Base-by-base conservation (phyloP, 1,139 yeast species). In the Hansenula sp. region DNA sequence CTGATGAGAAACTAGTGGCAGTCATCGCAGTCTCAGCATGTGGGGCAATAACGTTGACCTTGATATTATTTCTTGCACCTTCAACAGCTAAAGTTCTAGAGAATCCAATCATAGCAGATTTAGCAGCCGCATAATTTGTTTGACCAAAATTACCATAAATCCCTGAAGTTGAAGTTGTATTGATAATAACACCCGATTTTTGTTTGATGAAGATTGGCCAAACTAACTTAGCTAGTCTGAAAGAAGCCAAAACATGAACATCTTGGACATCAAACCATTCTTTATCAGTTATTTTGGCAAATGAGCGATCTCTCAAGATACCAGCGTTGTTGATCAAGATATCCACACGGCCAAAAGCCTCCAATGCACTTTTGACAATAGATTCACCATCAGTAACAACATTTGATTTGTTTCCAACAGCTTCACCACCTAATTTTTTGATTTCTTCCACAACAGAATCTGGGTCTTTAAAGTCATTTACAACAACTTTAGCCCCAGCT, bases 21-120 rank as follows among this genome's bases (percentile, higher is more conserved):
- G 98, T 93, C 99, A 93, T 93, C 51, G 95, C 93, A 41, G 99
- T 91, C 62, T 91, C 97, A 37, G 98, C 98, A 64, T 91, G 96
- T 47, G 99, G 99, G 39, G 98, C 98, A 65, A 90, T 84, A 41
- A 81, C 76, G 63, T 91, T 88, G 48, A 82, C 93, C 61, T 75
- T 74, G 57, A 93, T 88, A 62, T 84, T 82, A 61, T 72, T 63
- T 67, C 79, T 89, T 49, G 81, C 80, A 59, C 99, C 99, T 70
- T 93, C 99, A 53, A 86, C 74, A 24, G 98, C 97, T 52, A 89
- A 66, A 36, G 97, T 86, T 65, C 79, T 82, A 30, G 96, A 76
- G 58, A 93, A 78, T 31, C 96, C 96, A 43, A 90, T 68, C 51
- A 93, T 81, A 29, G 91, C 98, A 47, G 87, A 80, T 72, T 93